Evolutionary conservation across 169 alveolate genomes (phyloP), one percentile per base, ranked within the genome.

Genomic region (Plasmodium falciparum): DNA sequence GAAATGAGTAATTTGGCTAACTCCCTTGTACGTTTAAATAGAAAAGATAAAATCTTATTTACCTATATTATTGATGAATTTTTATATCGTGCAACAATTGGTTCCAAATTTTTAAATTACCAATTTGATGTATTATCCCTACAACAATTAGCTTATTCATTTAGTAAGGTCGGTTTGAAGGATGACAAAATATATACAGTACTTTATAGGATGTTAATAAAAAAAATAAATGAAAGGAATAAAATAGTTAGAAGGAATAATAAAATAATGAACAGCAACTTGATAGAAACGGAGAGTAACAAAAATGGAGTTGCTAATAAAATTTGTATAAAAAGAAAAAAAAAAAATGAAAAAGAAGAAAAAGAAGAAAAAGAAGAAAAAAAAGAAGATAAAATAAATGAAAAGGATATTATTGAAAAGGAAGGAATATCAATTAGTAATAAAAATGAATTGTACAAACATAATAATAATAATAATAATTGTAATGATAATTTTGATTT

Each of bases 1-100:
- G 91, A 83, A 47, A 69, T 83, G 63, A 83, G 91, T 12, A 83
- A 83, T 56, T 83, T 83, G 63, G 91, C 91, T 33, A 83, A 62
- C 33, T 83, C 91, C 2, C 50, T 83, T 17, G 39, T 83, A 6
- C 17, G 91, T 39, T 47, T 83, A 56, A 83, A 83, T 47, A 69
- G 69, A 69, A 83, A 69, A 54, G 73, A 83, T 26, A 83, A 83
- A 24, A 61, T 59, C 17, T 56, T 83, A 33, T 83, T 83, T 58
- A 83, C 91, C 8, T 83, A 83, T 62, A 43, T 83, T 43, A 69
- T 69, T 6, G 91, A 83, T n/a, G 91, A 83, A 52, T 83, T 83
- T 70, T 45, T 83, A 26, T 83, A 83, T 61, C 69, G 91, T 47
- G 70, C 91, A 24, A 83, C 91, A 24, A 83, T 83, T 11, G 91